phyloP scores from a whole-genome alignment of 441 rosid genomes.

The Brassica balearica region DNA sequence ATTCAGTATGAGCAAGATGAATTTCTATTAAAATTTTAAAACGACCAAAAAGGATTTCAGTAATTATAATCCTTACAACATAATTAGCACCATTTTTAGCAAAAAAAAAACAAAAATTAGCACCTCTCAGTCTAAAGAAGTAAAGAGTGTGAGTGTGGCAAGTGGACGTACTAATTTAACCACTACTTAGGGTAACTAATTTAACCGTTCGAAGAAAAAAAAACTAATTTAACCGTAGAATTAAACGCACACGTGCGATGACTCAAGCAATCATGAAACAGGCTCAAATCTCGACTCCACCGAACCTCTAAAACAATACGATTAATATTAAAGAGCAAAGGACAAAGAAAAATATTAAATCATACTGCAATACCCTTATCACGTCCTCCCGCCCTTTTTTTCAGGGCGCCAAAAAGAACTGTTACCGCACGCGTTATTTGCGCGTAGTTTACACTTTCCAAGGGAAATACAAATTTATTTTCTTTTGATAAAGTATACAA shows the following conservation, averaged over 20 bases:
- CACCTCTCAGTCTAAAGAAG: background rate
- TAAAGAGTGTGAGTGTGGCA: background rate
- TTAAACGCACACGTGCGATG: slow-evolving; percentile 4
- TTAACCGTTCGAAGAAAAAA: background rate
- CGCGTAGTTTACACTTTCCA: slow-evolving; percentile 10
- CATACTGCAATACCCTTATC: slow-evolving; percentile 6
- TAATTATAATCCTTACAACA: background rate
- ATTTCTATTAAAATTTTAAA: too few species aligned
- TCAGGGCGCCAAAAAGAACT: slow-evolving; percentile 37
- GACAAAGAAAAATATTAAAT: background rate
- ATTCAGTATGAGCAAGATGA: background rate
- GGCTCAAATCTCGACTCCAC: slow-evolving; percentile 25
- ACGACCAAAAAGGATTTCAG: background rate
- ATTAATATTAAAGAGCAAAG: background rate
- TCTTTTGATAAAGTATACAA: background rate
- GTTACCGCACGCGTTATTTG: slow-evolving; percentile 15
- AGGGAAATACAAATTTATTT: slow-evolving; percentile 1
- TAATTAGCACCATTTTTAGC: too few species aligned
- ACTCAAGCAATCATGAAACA: slow-evolving; percentile 31
- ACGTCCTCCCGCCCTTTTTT: slow-evolving; percentile 41
- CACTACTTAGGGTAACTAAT: background rate
- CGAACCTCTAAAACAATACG: slow-evolving; percentile 15
- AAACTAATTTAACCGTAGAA: slow-evolving; percentile 7
- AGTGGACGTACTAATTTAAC: background rate
- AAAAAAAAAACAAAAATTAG: too few species aligned